These are phyloP conservation scores for Agrocybe pediades DNA, from an alignment of 768 basidiomycete genomes.

Conservation along the genomic window DNA sequence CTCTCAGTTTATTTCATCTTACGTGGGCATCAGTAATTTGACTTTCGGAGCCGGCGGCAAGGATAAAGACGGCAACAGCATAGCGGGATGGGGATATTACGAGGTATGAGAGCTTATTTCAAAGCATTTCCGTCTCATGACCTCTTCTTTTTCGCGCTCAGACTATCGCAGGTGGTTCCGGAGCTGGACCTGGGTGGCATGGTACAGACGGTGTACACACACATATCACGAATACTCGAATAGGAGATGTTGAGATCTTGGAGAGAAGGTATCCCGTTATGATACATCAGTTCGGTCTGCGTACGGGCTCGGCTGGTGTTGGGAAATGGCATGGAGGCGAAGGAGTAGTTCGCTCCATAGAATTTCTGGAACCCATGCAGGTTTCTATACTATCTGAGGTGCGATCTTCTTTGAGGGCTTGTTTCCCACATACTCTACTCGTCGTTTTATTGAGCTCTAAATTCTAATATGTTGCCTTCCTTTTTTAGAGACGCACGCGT, in stretches of 20 bases:
- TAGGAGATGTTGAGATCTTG: conserved; percentile 91
- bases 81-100: conserved; percentile 90
- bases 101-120: conserved; percentile 46
- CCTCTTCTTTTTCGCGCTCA: conserved; percentile 30
- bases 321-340: conserved; percentile 83
- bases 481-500: conserved; percentile 70
- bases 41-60: conserved; percentile 93
- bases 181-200: conserved; percentile 87
- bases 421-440: no score
- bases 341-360: conserved; percentile 82
- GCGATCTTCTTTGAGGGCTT: conserved; percentile 17
- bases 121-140: conserved; percentile 1
- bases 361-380: conserved; percentile 79
- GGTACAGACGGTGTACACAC: conserved; percentile 94
- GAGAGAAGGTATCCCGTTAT: conserved; percentile 94
- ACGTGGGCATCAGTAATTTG: conserved; percentile 59
- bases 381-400: conserved; percentile 90
- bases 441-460: no score
- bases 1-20: conserved; percentile 1
- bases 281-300: conserved; percentile 79
- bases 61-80: conserved; percentile 70
- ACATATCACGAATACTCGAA: conserved; percentile 91
- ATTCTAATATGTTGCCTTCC: background rate
- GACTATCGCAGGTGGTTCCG: conserved; percentile 95
- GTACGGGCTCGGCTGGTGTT: conserved; percentile 66